Evolutionary conservation across 345 rosid genomes (phyloP).

Genomic region (Leavenworthia alabamica): DNA sequence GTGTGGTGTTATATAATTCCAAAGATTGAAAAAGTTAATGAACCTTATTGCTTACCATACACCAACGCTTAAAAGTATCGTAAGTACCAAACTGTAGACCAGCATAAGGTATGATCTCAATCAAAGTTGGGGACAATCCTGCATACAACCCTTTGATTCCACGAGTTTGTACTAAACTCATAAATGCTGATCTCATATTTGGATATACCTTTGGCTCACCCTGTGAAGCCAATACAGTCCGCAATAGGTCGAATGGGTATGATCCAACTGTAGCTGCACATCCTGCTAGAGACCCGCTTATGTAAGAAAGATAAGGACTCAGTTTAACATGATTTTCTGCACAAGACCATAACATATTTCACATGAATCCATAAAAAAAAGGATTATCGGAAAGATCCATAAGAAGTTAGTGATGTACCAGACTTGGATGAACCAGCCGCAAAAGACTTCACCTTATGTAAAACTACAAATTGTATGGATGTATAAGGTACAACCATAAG

Average conservation of each 20-base stretch:
- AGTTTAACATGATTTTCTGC: conserved; percentile 5
- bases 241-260: background rate
- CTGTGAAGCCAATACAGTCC: conserved; percentile 11
- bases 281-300: background rate
- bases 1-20: no score
- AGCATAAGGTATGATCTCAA: conserved; percentile 4
- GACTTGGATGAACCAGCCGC: conserved; percentile 10
- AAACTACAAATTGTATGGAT: conserved; percentile 5
- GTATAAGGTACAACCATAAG: conserved; percentile 7
- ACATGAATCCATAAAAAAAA: no score
- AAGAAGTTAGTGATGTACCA: background rate
- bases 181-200: background rate
- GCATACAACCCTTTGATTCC: conserved; percentile 7
- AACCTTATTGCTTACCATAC: background rate
- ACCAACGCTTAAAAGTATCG: conserved; percentile 1
- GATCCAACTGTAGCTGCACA: conserved; percentile 7
- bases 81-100: conserved; percentile 8
- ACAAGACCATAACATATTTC: no score
- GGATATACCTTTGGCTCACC: conserved; percentile 12
- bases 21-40: background rate
- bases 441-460: conserved; percentile 8
- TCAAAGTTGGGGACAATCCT: background rate
- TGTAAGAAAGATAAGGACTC: conserved; percentile 12
- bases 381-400: no score
- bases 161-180: background rate